phyloP scores from a whole-genome alignment of 2,329 filamentous ascomycete species.

The Paecilomyces formosus region DNA sequence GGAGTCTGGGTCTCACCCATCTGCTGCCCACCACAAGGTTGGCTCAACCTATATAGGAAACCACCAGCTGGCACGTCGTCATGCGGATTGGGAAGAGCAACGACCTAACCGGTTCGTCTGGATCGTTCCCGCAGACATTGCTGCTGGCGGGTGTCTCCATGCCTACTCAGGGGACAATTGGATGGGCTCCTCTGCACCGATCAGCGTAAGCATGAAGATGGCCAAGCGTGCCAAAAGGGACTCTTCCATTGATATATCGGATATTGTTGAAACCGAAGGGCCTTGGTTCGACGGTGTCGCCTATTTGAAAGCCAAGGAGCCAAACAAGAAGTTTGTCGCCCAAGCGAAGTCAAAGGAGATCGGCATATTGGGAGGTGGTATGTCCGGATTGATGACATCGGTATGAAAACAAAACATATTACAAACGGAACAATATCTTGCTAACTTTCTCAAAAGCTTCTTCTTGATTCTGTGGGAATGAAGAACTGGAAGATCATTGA shows the following conservation, averaged over 20 bases:
- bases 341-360: conserved; percentile 24
- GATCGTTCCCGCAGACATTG: neutral
- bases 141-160: neutral
- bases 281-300: conserved; percentile 36
- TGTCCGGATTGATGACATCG: conserved; percentile 26
- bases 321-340: conserved; percentile 14
- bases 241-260: conserved; percentile 16
- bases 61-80: neutral
- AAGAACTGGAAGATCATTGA: conserved; percentile 41
- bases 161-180: neutral
- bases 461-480: conserved; percentile 39
- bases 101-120: neutral
- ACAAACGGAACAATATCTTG: neutral
- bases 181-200: neutral
- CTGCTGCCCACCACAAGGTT: neutral
- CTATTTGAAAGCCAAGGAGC: conserved; percentile 24
- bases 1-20: neutral
- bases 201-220: conserved; percentile 24
- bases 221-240: conserved; percentile 23
- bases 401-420: neutral
- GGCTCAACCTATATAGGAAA: neutral
- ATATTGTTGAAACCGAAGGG: conserved; percentile 28
- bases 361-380: conserved; percentile 33
- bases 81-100: neutral
- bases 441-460: conserved; percentile 14